Base-by-base conservation (phyloP, 805 yeast species). In the Saccharomycopsis sp. region DNA sequence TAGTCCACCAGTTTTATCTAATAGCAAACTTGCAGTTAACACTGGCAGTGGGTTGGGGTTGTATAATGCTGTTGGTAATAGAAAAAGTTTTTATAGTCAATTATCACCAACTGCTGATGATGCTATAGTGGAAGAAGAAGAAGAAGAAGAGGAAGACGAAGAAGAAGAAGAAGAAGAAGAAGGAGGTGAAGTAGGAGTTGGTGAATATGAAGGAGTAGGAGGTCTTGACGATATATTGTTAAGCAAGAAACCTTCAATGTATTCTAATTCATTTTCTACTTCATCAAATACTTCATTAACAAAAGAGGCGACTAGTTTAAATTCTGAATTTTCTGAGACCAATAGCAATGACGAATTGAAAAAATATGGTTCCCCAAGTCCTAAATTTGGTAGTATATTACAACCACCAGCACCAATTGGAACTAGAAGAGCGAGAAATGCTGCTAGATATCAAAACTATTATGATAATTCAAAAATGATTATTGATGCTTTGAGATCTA, bases 371-470 rank as follows among this genome's bases (percentile, higher is more conserved):
- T 13, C 36, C 27, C 11, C 43, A 31, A 41, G 45, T 35, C 40
- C 48, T 11, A 24, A 55, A 44, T 33, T 40, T 51, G 4, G 23
- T 14, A 34, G 21, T 19, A 43, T 47, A 26, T 32, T 47, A 14
- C 51, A 47, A 29, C 51, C 51, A 11, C 51, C 51, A 20, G 44
- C 47, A 1, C 51, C 47, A 7, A 47, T 47, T 34, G 48, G 48
- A 14, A 23, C 38, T 11, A 52, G 31, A 33, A 33, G 52, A 23
- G 58, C 56, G 36, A 56, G 61, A 27, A 75, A 75, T 14, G 64
- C 67, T 41, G 76, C 76, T 23, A 58, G 76, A 40, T 73, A 71
- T 50, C 75, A 72, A 54, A 63, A 65, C 9, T 70, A 70, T 54
- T 71, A 72, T 49, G 72, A 70, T 48, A 71, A 67, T 51, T 66